Conservation (phyloP, 345 rosid species). For the Eucalyptus microcorys region DNA sequence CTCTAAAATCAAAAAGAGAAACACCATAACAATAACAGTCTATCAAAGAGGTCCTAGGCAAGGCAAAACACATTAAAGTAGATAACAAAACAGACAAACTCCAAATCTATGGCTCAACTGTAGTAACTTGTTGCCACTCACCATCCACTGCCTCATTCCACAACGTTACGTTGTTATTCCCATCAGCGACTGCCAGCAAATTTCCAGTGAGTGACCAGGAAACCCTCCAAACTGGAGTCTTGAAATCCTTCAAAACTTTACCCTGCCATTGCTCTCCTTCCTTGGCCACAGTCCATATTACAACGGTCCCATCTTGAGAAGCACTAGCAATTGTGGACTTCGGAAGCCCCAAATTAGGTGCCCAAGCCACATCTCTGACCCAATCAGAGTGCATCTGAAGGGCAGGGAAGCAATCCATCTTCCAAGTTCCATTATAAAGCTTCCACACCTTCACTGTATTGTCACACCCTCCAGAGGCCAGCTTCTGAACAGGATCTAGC, state of each 20-base stretch:
- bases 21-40: not conserved
- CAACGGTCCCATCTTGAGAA: constrained; percentile 53
- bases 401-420: constrained; percentile 52
- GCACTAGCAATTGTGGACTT: constrained; percentile 57
- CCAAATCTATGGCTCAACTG: constrained; percentile 27
- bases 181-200: constrained; percentile 48
- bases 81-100: not conserved
- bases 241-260: constrained; percentile 44
- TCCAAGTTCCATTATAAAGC: constrained; percentile 40
- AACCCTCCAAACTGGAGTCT: constrained; percentile 47
- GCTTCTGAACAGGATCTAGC: constrained; percentile 39
- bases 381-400: constrained; percentile 50
- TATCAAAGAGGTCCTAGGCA: not conserved
- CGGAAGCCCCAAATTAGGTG: constrained; percentile 56
- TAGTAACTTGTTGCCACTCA: constrained; percentile 45
- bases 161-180: constrained; percentile 34
- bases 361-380: constrained; percentile 72
- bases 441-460: constrained; percentile 56
- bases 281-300: constrained; percentile 41
- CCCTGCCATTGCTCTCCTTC: constrained; percentile 63
- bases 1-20: not conserved
- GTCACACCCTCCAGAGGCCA: constrained; percentile 55
- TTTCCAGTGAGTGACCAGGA: constrained; percentile 62
- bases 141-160: constrained; percentile 61
- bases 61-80: not conserved